phyloP scores from a whole-genome alignment of 148 eudicot genomes.

The Bassia scoparia region DNA sequence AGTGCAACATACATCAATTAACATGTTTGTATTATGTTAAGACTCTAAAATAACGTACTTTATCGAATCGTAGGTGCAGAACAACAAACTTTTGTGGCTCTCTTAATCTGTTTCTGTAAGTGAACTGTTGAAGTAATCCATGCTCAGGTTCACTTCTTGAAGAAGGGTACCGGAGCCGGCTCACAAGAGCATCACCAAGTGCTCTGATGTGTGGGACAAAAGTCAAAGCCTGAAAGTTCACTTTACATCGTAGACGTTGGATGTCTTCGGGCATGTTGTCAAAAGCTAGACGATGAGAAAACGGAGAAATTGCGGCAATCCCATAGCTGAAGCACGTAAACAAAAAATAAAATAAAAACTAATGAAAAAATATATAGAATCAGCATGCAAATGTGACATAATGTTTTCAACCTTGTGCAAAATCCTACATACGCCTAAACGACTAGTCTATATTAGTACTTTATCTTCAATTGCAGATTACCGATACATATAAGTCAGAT shows the following conservation, averaged over 20 bases:
- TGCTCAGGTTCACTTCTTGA: conserved; percentile 32
- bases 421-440: neutral
- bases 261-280: conserved; percentile 82
- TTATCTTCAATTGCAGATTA: neutral
- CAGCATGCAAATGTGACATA: too few species aligned
- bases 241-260: conserved; percentile 90
- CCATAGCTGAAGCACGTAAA: conserved; percentile 59
- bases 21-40: neutral
- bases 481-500: neutral
- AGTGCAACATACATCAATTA: neutral
- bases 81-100: conserved; percentile 71
- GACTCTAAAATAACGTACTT: conserved; percentile 47
- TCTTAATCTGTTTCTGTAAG: conserved; percentile 34
- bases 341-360: neutral
- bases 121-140: conserved; percentile 42
- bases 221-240: conserved; percentile 72
- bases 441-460: neutral
- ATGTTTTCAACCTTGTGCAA: too few species aligned
- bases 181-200: conserved; percentile 80
- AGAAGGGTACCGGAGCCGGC: conserved; percentile 57
- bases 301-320: conserved; percentile 92
- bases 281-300: conserved; percentile 91
- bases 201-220: conserved; percentile 79
- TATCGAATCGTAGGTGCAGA: conserved; percentile 90
- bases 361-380: too few species aligned